Base-by-base conservation (phyloP, 2,329 filamentous ascomycete genomes). In the Biscogniauxia mediterranea region DNA sequence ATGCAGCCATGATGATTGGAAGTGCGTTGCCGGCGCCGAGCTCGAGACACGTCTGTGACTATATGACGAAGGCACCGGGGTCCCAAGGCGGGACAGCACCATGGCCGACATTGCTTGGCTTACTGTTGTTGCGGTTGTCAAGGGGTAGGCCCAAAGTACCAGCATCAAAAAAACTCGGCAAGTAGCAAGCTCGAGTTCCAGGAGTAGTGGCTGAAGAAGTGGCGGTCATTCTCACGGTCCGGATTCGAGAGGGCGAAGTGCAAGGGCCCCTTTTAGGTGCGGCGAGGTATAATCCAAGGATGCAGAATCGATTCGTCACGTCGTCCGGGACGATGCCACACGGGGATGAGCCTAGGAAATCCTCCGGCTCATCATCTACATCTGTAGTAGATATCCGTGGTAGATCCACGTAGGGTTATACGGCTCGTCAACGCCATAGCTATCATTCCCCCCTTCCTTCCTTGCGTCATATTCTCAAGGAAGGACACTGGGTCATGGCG, bases 261-360 rank as follows among this genome's bases (percentile, higher is more conserved):
- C n/a, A n/a, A n/a, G n/a, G n/a, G n/a, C n/a, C n/a, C n/a, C n/a
- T n/a, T n/a, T n/a, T n/a, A n/a, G n/a, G n/a, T n/a, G n/a, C n/a
- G n/a, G n/a, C n/a, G n/a, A n/a, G n/a, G n/a, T n/a, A 57, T 6
- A 73, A 52, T 15, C 66, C 67, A 21, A 83, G 67, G 5, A 79
- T 76, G 51, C 79, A 81, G 7, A 91, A 88, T 72, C 84, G 81
- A 75, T 85, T 88, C 61, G 80, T 81, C 57, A 87, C 78, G 75
- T 91, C 88, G 73, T 90, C 87, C 3, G 86, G 83, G 76, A 90
- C 90, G 72, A 91, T 84, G 64, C 86, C 80, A 64, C 83, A n/a
- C 85, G 1, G 90, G 81, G 85, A 80, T 1, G 80, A 79, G 38
- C 78, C 77, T 69, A 91, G 81, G 66, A 84, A 82, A 73, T 89